These are phyloP conservation scores for Sugiyamaella neomexicana DNA, from an alignment of 1,139 yeast species.

Conservation along the genomic window DNA sequence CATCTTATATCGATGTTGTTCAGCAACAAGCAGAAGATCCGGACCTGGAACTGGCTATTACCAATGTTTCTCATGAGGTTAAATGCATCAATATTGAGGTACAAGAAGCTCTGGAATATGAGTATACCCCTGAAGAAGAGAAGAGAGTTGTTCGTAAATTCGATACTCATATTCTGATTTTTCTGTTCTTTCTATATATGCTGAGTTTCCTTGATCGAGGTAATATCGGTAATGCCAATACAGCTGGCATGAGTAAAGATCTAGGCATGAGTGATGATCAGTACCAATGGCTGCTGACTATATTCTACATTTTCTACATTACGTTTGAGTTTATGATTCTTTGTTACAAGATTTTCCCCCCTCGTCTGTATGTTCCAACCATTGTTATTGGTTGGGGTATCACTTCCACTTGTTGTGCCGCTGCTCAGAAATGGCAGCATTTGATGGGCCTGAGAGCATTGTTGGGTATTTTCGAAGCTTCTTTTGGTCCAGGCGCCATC, in stretches of 20 bases:
- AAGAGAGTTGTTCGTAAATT: conserved; percentile 20
- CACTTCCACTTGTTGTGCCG: conserved; percentile 31
- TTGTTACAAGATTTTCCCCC: conserved; percentile 29
- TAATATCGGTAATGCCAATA: conserved; percentile 50
- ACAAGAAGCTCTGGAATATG: conserved; percentile 22
- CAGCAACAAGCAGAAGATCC: background rate
- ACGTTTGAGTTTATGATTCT: conserved; percentile 34
- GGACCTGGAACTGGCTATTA: conserved; percentile 6
- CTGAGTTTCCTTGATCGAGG: conserved; percentile 44
- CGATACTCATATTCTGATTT: conserved; percentile 18
- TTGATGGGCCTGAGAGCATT: conserved; percentile 34
- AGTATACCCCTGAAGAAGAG: conserved; percentile 27
- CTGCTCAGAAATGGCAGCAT: conserved; percentile 30
- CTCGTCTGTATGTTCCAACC: conserved; percentile 32
- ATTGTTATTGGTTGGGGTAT: conserved; percentile 36
- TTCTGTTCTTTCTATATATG: conserved; percentile 20
- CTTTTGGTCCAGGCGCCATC: conserved; percentile 39
- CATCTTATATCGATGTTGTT: background rate
- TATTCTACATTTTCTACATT: conserved; percentile 35
- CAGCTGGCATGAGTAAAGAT: conserved; percentile 51
- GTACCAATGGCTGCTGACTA: conserved; percentile 36
- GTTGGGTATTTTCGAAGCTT: conserved; percentile 36
- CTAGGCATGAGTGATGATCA: conserved; percentile 47
- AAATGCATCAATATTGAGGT: conserved; percentile 13
- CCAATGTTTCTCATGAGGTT: conserved; percentile 8